A percentile compares a stretch with the other conserved stretches of the same genome.
phyloP scores from a whole-genome alignment of 306 rosid species.

The Cajanus cajan region DNA sequence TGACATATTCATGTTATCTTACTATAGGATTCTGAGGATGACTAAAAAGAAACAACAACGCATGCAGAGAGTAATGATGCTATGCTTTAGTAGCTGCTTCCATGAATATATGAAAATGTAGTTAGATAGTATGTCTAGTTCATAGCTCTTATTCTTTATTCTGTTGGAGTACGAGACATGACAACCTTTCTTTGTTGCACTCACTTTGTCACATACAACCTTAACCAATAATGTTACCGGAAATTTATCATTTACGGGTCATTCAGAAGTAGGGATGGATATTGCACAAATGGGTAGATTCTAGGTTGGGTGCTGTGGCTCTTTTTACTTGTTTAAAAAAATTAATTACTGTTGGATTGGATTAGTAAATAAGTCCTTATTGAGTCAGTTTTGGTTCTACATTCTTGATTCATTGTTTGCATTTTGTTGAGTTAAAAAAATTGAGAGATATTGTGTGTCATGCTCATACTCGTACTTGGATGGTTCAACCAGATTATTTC shows the following conservation, averaged over 20 bases:
- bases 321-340: not conserved
- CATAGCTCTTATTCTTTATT: not conserved
- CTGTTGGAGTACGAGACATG: too few relatives aligned
- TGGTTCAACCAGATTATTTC: not conserved
- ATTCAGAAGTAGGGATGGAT: too few relatives aligned
- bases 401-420: not conserved
- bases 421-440: not conserved
- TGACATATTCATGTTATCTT: slow-evolving; percentile 12
- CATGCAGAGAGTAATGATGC: slow-evolving; percentile 65
- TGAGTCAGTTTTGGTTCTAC: not conserved
- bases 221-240: too few relatives aligned
- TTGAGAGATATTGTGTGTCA: not conserved
- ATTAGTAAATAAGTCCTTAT: not conserved
- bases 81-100: slow-evolving; percentile 39
- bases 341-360: not conserved
- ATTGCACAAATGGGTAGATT: not conserved
- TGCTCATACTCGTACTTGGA: not conserved
- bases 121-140: too few relatives aligned
- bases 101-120: too few relatives aligned
- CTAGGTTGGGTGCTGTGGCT: not conserved
- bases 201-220: not conserved
- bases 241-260: not conserved
- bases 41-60: slow-evolving; percentile 52
- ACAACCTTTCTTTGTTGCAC: not conserved
- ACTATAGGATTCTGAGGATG: slow-evolving; percentile 60